Evolutionary conservation across 176 grass and related monocot genomes (phyloP).

Genomic region (Lolium multiflorum): DNA sequence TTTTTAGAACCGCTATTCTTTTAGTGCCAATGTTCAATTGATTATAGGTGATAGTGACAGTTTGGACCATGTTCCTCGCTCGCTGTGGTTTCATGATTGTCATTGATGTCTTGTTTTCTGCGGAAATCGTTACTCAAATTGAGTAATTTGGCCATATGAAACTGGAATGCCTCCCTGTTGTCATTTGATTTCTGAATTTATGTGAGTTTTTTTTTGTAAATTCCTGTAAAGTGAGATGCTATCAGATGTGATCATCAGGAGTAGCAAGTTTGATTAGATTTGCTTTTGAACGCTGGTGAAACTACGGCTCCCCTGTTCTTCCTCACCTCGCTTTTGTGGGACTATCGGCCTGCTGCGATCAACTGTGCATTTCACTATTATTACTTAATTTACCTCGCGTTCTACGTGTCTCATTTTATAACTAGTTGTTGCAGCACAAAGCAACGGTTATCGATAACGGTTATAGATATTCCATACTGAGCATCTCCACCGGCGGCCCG

Average conservation of each 20-base stretch:
- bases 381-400: too few species aligned
- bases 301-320: too few species aligned
- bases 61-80: conserved; percentile 19
- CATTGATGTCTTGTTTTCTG: conserved; percentile 17
- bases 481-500: too few species aligned
- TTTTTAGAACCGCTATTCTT: conserved; percentile 54
- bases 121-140: conserved; percentile 14
- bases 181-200: conserved; percentile 1
- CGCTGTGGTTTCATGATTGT: conserved; percentile 26
- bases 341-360: too few species aligned
- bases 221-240: background rate
- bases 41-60: conserved; percentile 50
- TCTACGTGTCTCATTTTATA: too few species aligned
- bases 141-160: conserved; percentile 28
- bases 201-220: background rate
- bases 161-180: conserved; percentile 1
- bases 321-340: too few species aligned
- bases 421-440: too few species aligned
- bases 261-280: too few species aligned
- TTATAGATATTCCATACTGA: too few species aligned
- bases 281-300: too few species aligned
- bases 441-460: too few species aligned
- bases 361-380: too few species aligned
- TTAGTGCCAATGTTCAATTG: conserved; percentile 54
- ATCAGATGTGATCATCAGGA: background rate